Conservation (phyloP, 331 rosid genomes). For the Phaseolus coccineus region DNA sequence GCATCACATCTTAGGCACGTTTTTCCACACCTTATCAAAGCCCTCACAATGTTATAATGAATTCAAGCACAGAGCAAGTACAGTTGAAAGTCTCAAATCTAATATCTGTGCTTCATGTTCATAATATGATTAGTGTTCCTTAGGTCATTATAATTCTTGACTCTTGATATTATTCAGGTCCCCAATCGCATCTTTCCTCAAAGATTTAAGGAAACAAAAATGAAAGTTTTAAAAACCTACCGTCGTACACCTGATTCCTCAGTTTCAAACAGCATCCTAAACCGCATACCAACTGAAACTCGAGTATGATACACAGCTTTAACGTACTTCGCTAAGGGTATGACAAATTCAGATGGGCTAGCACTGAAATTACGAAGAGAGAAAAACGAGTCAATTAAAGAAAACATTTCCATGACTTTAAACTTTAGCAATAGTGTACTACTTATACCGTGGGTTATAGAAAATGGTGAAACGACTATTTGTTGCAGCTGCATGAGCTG, state of each 20-base stretch:
- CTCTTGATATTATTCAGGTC: not conserved
- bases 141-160: not conserved
- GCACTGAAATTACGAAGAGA: constrained; percentile 48
- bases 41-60: not conserved
- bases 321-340: constrained; percentile 57
- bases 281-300: constrained; percentile 98
- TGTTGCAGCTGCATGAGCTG: constrained; percentile 99
- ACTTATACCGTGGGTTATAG: constrained; percentile 60
- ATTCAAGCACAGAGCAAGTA: not conserved
- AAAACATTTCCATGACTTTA: not conserved
- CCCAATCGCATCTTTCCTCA: not conserved
- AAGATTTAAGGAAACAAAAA: not conserved
- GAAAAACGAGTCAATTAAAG: constrained; percentile 24
- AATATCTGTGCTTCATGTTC: not conserved
- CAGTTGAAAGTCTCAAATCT: not conserved
- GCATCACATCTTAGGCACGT: not conserved
- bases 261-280: constrained; percentile 97
- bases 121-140: not conserved
- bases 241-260: constrained; percentile 98
- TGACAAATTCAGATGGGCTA: constrained; percentile 64
- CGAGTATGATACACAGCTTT: constrained; percentile 88
- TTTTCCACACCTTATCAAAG: not conserved
- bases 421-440: not conserved
- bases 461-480: constrained; percentile 65
- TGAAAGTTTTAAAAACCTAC: constrained; percentile 50